These are phyloP conservation scores for Trametes villosa DNA, from an alignment of 768 basidiomycete genomes.

Conservation along the genomic window DNA sequence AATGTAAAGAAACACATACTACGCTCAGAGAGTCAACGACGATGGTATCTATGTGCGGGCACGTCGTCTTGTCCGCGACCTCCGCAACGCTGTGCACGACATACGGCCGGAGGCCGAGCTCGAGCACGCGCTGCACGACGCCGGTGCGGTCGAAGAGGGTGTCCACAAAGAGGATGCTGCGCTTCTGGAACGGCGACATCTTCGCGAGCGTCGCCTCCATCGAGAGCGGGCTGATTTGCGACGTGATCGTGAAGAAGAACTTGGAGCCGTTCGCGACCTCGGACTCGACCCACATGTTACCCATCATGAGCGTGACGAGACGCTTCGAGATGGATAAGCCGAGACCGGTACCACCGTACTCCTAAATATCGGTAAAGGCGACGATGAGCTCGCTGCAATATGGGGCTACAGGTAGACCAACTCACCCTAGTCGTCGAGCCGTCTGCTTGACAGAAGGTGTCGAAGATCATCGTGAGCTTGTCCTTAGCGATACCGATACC, in stretches of 20 bases:
- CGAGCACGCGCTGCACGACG: slow-evolving; percentile 75
- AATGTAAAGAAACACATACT: slow-evolving; percentile 50
- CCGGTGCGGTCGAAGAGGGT: slow-evolving; percentile 76
- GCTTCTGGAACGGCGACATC: slow-evolving; percentile 85
- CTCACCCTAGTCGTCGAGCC: slow-evolving; percentile 93
- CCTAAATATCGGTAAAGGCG: slow-evolving; percentile 46
- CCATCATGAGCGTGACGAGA: slow-evolving; percentile 95
- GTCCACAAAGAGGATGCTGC: slow-evolving; percentile 92
- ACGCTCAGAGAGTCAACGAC: slow-evolving; percentile 88
- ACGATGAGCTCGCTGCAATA: not conserved
- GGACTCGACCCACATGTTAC: slow-evolving; percentile 98
- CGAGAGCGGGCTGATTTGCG: slow-evolving; percentile 75
- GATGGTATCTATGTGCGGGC: slow-evolving; percentile 92
- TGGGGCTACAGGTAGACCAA: slow-evolving; percentile 13
- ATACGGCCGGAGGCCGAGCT: slow-evolving; percentile 78
- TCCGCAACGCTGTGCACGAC: slow-evolving; percentile 80
- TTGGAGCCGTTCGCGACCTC: slow-evolving; percentile 91
- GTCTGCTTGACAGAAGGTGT: slow-evolving; percentile 98
- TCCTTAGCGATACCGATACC: slow-evolving; percentile 99
- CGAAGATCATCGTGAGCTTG: slow-evolving; percentile 97
- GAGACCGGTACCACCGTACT: slow-evolving; percentile 96
- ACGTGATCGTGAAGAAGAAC: slow-evolving; percentile 97
- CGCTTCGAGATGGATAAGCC: slow-evolving; percentile 98
- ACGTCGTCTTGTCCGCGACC: slow-evolving; percentile 78
- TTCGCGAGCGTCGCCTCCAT: slow-evolving; percentile 75